These are phyloP conservation scores for Exophiala mesophila DNA, from an alignment of 2,329 filamentous ascomycete genomes.

Conservation along the genomic window DNA sequence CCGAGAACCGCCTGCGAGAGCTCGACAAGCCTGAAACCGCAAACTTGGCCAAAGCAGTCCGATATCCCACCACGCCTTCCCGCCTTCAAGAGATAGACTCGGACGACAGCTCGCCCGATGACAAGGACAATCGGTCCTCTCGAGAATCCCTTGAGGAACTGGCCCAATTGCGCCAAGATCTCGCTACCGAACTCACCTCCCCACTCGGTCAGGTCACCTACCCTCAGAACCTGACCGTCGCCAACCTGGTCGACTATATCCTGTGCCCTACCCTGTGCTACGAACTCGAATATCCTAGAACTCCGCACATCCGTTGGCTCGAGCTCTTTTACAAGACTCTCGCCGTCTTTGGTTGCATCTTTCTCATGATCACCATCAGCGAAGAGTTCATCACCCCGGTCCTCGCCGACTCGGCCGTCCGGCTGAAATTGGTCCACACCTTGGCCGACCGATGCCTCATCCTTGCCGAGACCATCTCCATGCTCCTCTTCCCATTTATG, in stretches of 20 bases:
- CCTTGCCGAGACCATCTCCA: constrained; percentile 81
- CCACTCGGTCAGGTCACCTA: constrained; percentile 87
- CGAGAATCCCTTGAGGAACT: constrained; percentile 48
- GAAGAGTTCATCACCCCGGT: constrained; percentile 96
- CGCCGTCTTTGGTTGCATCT: constrained; percentile 94
- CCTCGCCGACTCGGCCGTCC: constrained; percentile 64
- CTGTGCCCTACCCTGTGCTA: constrained; percentile 96
- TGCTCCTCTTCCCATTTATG: constrained; percentile 96
- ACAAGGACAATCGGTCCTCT: constrained; percentile 13
- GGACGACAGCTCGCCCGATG: constrained; percentile 29
- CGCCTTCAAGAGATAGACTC: constrained; percentile 27
- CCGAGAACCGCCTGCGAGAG: constrained; percentile 69
- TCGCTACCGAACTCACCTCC: constrained; percentile 86
- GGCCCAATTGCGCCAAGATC: constrained; percentile 70
- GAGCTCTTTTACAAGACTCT: constrained; percentile 79
- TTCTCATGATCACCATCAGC: constrained; percentile 81
- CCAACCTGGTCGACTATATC: constrained; percentile 81
- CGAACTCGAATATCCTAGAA: constrained; percentile 91
- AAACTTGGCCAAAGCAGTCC: constrained; percentile 61
- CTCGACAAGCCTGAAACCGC: constrained; percentile 64
- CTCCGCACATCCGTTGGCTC: constrained; percentile 66
- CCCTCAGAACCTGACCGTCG: constrained; percentile 75
- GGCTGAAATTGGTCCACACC: constrained; percentile 45
- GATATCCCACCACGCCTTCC: constrained; percentile 60
- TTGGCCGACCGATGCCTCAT: constrained; percentile 67